These are phyloP conservation scores for Colletotrichum gloeosporioides DNA, from an alignment of 2,329 filamentous ascomycete species.

Conservation along the genomic window DNA sequence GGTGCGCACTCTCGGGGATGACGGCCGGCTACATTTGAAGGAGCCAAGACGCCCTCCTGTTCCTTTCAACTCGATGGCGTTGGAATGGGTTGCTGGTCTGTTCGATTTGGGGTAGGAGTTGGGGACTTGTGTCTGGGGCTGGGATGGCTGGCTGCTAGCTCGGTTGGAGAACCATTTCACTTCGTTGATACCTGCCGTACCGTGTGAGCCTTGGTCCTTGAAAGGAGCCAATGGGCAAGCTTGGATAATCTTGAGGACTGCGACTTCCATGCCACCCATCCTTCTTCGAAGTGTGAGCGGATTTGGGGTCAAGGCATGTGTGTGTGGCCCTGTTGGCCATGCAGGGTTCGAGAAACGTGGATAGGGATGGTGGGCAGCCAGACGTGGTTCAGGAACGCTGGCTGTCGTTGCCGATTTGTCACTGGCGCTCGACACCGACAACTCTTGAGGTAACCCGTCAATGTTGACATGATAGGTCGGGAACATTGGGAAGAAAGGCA, in stretches of 20 bases:
- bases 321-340: conserved; percentile 8
- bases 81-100: not conserved
- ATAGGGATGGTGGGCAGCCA: not conserved
- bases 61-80: not conserved
- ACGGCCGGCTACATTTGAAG: not conserved
- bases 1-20: conserved; percentile 10
- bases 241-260: not conserved
- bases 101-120: conserved; percentile 1
- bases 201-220: not conserved
- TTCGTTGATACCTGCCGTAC: not conserved
- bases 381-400: conserved; percentile 4
- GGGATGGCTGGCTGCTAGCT: not conserved
- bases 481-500: not conserved
- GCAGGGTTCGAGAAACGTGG: conserved; percentile 17
- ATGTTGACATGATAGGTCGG: not conserved
- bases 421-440: not conserved
- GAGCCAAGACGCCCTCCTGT: not conserved
- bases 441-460: not conserved
- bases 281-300: not conserved
- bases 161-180: not conserved
- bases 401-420: not conserved
- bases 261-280: not conserved
- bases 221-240: not conserved
- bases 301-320: not conserved
- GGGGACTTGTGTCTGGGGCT: conserved; percentile 2